Base-by-base conservation (phyloP, 2,329 filamentous ascomycete genomes). In the Xylariaceae sp. region DNA sequence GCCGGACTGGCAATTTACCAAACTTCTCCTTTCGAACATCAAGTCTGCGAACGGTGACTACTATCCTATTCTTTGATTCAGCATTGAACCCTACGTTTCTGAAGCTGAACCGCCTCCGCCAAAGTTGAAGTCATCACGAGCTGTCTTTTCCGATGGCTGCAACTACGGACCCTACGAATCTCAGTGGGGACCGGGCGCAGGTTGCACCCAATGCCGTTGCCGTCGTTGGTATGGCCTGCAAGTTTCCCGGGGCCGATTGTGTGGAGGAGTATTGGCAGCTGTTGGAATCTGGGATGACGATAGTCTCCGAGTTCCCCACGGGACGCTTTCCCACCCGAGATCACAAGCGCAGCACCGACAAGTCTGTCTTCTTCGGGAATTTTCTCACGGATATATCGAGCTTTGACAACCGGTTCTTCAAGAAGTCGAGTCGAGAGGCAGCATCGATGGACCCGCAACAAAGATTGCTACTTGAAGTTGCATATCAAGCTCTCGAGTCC, bases 341-440 rank as follows among this genome's bases (percentile, higher is more conserved):
- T 13, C 37, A 42, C 11, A 42, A 42, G 37, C 8, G 37, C 9
- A 42, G 37, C 37, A 42, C 37, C 11, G 37, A 42, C 3, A 42
- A 42, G 11, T 42, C 37, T 42, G 37, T 42, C 37, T 42, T 42
- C 11, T 42, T 42, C 42, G 42, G 42, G 13, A 45, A 15, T 45
- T 45, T 45, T 4, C 42, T 45, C 2, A 15, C 5, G 5, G 42
- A 45, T 15, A 6, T n/a, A 6, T 13, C 10, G 11, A 58, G 54
- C 4, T 72, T 70, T 34, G 69, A 69, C 34, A 65, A 70, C 23
- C 65, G 68, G 37, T 72, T 69, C 57, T 68, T 69, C 56, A 62
- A 64, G 39, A 65, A 64, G 50, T 62, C 50, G 8, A 57, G 64
- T 0, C 60, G 65, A 10, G 66, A 70, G 30, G 58, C 50, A 2